Conservation (phyloP, 805 yeast genomes). For the Candida taoyuanica region DNA sequence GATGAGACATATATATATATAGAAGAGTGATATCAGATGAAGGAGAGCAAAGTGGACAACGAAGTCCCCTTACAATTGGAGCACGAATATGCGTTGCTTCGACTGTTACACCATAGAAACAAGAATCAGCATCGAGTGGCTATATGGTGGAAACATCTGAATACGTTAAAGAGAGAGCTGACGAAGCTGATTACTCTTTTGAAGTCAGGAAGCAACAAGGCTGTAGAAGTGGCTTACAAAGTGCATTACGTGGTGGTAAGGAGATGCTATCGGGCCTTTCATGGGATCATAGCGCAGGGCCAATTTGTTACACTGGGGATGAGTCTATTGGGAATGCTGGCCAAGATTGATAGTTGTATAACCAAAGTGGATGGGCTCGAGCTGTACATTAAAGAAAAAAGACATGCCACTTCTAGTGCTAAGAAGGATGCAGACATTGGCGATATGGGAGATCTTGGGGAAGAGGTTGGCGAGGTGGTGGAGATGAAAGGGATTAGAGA, state of each 20-base stretch:
- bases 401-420: neutral
- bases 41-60: neutral
- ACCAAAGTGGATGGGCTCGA: constrained; percentile 13
- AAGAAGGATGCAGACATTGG: neutral
- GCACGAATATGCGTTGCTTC: constrained; percentile 55
- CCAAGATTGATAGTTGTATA: constrained; percentile 36
- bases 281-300: constrained; percentile 65
- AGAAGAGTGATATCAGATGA: neutral
- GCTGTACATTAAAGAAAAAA: constrained; percentile 2
- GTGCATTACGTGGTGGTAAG: constrained; percentile 33
- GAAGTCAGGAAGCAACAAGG: constrained; percentile 13
- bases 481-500: neutral
- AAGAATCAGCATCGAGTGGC: constrained; percentile 71
- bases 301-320: constrained; percentile 76
- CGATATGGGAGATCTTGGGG: constrained; percentile 24
- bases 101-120: constrained; percentile 64
- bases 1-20: too few species aligned
- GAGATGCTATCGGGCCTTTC: constrained; percentile 54
- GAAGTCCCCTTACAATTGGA: constrained; percentile 15
- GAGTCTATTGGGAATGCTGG: constrained; percentile 53
- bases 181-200: constrained; percentile 35
- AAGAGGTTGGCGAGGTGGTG: constrained; percentile 32
- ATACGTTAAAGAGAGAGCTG: constrained; percentile 54
- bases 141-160: constrained; percentile 72
- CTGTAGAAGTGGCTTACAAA: neutral